These are phyloP conservation scores for Lecanicillium sp. DNA, from an alignment of 2,329 filamentous ascomycete genomes.

Conservation along the genomic window DNA sequence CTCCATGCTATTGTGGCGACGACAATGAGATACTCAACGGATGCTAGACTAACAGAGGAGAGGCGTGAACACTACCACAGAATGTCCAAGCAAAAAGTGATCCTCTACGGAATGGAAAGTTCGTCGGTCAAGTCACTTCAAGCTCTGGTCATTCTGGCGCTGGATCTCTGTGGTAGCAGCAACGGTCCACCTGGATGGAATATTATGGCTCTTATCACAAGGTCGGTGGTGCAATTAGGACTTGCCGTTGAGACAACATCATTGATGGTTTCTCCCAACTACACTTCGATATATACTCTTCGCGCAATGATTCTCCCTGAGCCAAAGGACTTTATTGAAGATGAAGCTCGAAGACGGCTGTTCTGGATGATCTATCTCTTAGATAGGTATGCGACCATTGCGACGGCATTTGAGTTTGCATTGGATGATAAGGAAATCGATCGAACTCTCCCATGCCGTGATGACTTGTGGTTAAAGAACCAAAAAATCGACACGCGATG, in stretches of 20 bases:
- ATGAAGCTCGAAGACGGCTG: constrained; percentile 73
- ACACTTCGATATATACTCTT: constrained; percentile 81
- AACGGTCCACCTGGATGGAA: constrained; percentile 93
- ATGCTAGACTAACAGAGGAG: constrained; percentile 64
- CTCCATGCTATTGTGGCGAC: constrained; percentile 86
- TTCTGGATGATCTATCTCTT: constrained; percentile 95
- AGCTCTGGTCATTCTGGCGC: constrained; percentile 75
- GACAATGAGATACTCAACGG: constrained; percentile 74
- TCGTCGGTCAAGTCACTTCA: constrained; percentile 83
- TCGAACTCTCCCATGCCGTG: constrained; percentile 74
- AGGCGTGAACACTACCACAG: constrained; percentile 68
- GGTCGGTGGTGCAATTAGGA: constrained; percentile 81
- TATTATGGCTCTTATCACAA: constrained; percentile 77
- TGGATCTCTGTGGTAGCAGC: constrained; percentile 77
- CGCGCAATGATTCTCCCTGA: constrained; percentile 79
- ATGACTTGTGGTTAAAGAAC: constrained; percentile 79
- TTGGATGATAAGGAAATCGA: constrained; percentile 86
- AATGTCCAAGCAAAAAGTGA: constrained; percentile 74
- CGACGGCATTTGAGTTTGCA: constrained; percentile 87
- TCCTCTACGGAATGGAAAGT: constrained; percentile 82
- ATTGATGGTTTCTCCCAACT: constrained; percentile 66
- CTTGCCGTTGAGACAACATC: constrained; percentile 77
- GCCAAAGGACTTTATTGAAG: constrained; percentile 77
- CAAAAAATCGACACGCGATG: constrained; percentile 76
- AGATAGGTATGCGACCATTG: constrained; percentile 82